phyloP scores from a whole-genome alignment of 169 alveolate species.

The Babesia sp. region DNA sequence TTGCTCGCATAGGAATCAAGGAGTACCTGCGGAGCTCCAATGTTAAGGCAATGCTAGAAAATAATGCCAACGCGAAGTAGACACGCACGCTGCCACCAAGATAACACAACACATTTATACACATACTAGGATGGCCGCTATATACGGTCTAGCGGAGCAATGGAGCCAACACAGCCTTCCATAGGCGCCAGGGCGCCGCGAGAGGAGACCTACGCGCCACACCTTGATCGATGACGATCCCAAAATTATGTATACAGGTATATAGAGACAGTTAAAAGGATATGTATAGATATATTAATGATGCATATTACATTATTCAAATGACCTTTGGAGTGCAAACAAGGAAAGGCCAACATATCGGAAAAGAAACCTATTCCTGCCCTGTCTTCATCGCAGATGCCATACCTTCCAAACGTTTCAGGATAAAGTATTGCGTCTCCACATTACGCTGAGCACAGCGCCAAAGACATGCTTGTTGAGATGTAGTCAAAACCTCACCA shows the following conservation, averaged over 20 bases:
- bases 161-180: neutral
- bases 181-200: neutral
- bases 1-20: neutral
- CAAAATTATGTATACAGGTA: neutral
- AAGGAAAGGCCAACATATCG: neutral
- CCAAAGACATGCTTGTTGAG: slow-evolving; percentile 68
- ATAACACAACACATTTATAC: neutral
- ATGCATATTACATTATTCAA: neutral
- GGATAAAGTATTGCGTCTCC: slow-evolving; percentile 65
- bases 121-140: neutral
- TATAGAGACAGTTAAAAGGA: neutral
- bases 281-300: neutral
- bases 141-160: neutral
- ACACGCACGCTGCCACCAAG: neutral
- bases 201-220: neutral
- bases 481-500: slow-evolving; percentile 58
- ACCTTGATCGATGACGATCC: neutral
- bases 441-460: slow-evolving; percentile 67
- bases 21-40: neutral
- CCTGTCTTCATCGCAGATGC: slow-evolving; percentile 27
- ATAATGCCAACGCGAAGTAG: neutral
- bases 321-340: neutral
- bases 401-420: slow-evolving; percentile 65
- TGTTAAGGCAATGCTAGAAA: neutral
- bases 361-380: neutral